Percentiles rank a stretch among this genome's conserved stretches.
Evolutionary conservation across 345 rosid genomes (phyloP).

Genomic region (Xanthoceras sorbifolium): DNA sequence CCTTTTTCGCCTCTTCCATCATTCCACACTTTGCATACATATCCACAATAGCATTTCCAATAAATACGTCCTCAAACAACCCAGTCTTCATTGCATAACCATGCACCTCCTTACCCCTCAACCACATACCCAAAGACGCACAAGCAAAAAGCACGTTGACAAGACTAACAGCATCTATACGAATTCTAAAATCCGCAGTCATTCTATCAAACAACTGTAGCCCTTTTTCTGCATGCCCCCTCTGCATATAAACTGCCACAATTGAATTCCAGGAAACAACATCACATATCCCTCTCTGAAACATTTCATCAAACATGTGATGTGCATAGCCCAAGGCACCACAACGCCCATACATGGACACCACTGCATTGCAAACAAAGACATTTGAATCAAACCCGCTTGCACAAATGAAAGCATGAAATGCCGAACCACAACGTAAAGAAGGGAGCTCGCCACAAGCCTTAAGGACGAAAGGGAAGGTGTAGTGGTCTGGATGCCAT

Average conservation of each 20-base stretch:
- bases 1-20: slow-evolving; percentile 61
- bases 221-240: slow-evolving; percentile 45
- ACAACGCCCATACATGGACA: slow-evolving; percentile 68
- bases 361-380: slow-evolving; percentile 71
- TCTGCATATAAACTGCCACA: slow-evolving; percentile 52
- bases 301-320: slow-evolving; percentile 74
- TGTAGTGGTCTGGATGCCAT: slow-evolving; percentile 75
- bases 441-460: slow-evolving; percentile 67
- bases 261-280: slow-evolving; percentile 84
- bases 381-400: slow-evolving; percentile 62
- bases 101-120: slow-evolving; percentile 60
- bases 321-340: slow-evolving; percentile 52
- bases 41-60: slow-evolving; percentile 73
- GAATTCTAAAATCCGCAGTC: slow-evolving; percentile 36
- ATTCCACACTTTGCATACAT: slow-evolving; percentile 86
- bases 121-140: slow-evolving; percentile 45
- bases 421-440: slow-evolving; percentile 43
- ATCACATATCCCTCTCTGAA: slow-evolving; percentile 44
- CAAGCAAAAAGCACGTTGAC: slow-evolving; percentile 73
- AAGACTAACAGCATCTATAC: slow-evolving; percentile 65
- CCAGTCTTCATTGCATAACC: slow-evolving; percentile 56
- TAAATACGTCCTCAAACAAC: slow-evolving; percentile 56
- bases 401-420: slow-evolving; percentile 45
- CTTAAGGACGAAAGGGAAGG: slow-evolving; percentile 75
- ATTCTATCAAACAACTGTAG: slow-evolving; percentile 53